Evolutionary conservation across 176 grass and related monocot genomes (phyloP).

Genomic region (Musa troglodytarum): DNA sequence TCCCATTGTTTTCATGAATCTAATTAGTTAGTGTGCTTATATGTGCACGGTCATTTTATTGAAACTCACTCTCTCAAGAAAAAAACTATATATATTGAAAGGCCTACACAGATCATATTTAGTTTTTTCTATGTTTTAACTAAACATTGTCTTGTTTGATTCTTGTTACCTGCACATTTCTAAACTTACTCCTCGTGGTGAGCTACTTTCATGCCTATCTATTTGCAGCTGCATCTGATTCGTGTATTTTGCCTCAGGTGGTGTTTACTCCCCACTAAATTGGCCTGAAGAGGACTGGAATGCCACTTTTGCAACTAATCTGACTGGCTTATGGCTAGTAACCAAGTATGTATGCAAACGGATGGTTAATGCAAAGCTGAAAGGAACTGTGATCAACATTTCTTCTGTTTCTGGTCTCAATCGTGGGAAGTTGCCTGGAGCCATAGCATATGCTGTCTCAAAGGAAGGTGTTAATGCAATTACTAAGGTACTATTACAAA

Average conservation of each 20-base stretch:
- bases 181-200: neutral
- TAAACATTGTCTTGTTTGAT: too few relatives aligned
- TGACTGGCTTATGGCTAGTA: slow-evolving; percentile 67
- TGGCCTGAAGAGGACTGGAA: slow-evolving; percentile 73
- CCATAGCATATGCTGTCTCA: slow-evolving; percentile 48
- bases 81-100: too few relatives aligned
- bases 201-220: neutral
- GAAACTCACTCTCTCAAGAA: too few relatives aligned
- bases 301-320: slow-evolving; percentile 62
- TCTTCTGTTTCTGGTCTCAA: slow-evolving; percentile 60
- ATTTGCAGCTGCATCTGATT: neutral
- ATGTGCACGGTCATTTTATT: too few relatives aligned
- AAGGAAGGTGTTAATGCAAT: slow-evolving; percentile 60
- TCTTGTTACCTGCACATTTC: neutral
- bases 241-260: slow-evolving; percentile 30
- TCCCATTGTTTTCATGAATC: too few relatives aligned
- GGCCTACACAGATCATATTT: too few relatives aligned
- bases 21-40: too few relatives aligned
- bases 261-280: slow-evolving; percentile 58
- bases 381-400: slow-evolving; percentile 71
- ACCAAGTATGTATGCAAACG: slow-evolving; percentile 61
- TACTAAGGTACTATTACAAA: slow-evolving; percentile 45
- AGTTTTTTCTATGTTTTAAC: too few relatives aligned
- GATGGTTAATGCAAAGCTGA: slow-evolving; percentile 47
- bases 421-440: slow-evolving; percentile 59